phyloP scores from a whole-genome alignment of 768 basidiomycete species.

The Clitopilus hobsonii region DNA sequence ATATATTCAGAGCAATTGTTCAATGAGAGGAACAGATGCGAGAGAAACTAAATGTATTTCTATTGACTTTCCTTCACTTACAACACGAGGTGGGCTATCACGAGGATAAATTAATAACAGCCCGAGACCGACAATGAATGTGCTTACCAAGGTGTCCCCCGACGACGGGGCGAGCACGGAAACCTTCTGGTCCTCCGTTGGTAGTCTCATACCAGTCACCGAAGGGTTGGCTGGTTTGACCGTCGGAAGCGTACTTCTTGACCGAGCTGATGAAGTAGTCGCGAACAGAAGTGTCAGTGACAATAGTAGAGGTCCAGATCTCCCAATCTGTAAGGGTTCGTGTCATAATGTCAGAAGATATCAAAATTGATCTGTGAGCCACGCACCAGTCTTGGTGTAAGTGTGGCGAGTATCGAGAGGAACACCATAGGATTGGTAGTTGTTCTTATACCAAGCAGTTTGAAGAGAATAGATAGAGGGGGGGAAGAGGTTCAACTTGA shows the following conservation, averaged over 20 bases:
- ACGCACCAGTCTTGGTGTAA: slow-evolving; percentile 50
- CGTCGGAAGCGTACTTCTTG: slow-evolving; percentile 44
- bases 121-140: not conserved
- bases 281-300: slow-evolving; percentile 37
- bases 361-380: not conserved
- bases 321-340: slow-evolving; percentile 42
- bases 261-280: slow-evolving; percentile 49
- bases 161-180: slow-evolving; percentile 54
- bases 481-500: slow-evolving; percentile 52
- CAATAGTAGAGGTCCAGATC: slow-evolving; percentile 51
- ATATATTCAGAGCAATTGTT: no score
- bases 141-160: slow-evolving; percentile 50
- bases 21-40: no score
- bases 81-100: slow-evolving; percentile 8
- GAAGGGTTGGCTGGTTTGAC: slow-evolving; percentile 33
- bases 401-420: slow-evolving; percentile 50
- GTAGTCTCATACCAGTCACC: slow-evolving; percentile 55
- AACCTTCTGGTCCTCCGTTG: slow-evolving; percentile 40
- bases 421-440: slow-evolving; percentile 40
- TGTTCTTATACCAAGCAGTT: slow-evolving; percentile 47
- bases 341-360: not conserved
- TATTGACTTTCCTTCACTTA: slow-evolving; percentile 4
- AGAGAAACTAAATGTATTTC: no score
- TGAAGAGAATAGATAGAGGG: slow-evolving; percentile 41
- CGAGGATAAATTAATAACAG: not conserved